Evolutionary conservation across 2,329 filamentous ascomycete species (phyloP).

Genomic region (Clarireedia monteithiana): DNA sequence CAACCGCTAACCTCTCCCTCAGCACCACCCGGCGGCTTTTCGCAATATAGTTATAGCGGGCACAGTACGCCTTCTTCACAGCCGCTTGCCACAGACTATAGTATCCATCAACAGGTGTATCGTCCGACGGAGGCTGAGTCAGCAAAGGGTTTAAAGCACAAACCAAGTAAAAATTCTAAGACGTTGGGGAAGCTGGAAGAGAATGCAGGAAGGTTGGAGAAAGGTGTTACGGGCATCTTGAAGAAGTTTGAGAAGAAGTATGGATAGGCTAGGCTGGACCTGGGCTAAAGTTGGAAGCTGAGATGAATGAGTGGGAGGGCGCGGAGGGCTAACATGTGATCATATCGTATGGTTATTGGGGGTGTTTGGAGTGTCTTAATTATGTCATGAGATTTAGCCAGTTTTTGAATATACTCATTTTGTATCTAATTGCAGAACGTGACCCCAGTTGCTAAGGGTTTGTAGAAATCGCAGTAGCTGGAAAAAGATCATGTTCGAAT

Average conservation of each 20-base stretch:
- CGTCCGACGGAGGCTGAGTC: slow-evolving; percentile 57
- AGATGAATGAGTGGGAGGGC: background rate
- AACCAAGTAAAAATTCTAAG: background rate
- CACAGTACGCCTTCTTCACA: slow-evolving; percentile 26
- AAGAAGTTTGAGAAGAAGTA: slow-evolving; percentile 70
- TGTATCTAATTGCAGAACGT: too few relatives aligned
- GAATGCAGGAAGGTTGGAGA: slow-evolving; percentile 58
- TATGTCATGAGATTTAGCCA: background rate
- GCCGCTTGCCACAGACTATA: slow-evolving; percentile 41
- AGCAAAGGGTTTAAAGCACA: slow-evolving; percentile 22
- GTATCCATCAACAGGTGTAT: slow-evolving; percentile 62
- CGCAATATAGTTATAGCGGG: slow-evolving; percentile 42
- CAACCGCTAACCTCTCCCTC: slow-evolving; percentile 7
- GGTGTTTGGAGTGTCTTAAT: background rate
- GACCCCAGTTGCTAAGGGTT: too few relatives aligned
- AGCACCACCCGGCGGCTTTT: slow-evolving; percentile 46
- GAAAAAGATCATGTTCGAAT: too few relatives aligned
- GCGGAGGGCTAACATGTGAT: too few relatives aligned
- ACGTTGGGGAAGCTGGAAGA: slow-evolving; percentile 44
- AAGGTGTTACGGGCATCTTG: slow-evolving; percentile 62
- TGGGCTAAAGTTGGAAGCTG: background rate
- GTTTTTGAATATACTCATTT: background rate
- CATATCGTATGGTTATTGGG: background rate
- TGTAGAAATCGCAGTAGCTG: too few relatives aligned
- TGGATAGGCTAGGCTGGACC: slow-evolving; percentile 16